Evolutionary conservation across 768 basidiomycete species (phyloP), one percentile per base, ranked within the genome.

Genomic region (Candolleomyces eurysporus): DNA sequence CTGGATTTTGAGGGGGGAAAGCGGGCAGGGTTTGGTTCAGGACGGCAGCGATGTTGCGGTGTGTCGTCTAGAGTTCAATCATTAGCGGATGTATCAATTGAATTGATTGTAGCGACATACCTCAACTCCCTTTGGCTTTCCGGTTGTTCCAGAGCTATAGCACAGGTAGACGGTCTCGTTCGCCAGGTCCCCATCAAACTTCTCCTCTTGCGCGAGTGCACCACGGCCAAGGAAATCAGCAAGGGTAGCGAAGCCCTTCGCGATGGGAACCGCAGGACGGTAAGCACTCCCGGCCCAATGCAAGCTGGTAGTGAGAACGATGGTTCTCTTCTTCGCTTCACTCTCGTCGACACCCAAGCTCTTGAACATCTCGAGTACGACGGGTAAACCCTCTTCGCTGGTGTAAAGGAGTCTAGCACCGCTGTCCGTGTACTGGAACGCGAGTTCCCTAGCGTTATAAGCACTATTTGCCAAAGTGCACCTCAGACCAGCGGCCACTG

Each of bases 401-500:
- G 83, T 79, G 59, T 93, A 84, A 26, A 94, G 70, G 19, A 89
- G 64, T 53, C 79, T 78, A 0, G 94, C 88, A 3, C 80, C 73
- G 57, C 87, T 87, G 67, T 95, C 86, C 13, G 64, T 73, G 61
- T 90, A 87, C 69, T 96, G 94, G 71, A 85, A 85, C 0, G 77
- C 79, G 0, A 95, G 80, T 68, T 96, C 94, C 8, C 74, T 68
- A 3, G 85, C 70, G 4, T 85, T 89, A 67, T 91, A 94, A 0
- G 80, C 79, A 61, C 82, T 85, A 69, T 93, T 95, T 16, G 89
- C 89, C 14, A 91, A 84, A 0, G 92, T 90, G 57, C 84, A 82
- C 48, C 83, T 75, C 16, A 91, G 68, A 4, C 90, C 90, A 0
- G 87, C 89, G 0, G 92, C 88, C 48, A 88, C 76, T 69, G 71